Evolutionary conservation across 768 basidiomycete species (phyloP).

Genomic region (Auricularia sp.): DNA sequence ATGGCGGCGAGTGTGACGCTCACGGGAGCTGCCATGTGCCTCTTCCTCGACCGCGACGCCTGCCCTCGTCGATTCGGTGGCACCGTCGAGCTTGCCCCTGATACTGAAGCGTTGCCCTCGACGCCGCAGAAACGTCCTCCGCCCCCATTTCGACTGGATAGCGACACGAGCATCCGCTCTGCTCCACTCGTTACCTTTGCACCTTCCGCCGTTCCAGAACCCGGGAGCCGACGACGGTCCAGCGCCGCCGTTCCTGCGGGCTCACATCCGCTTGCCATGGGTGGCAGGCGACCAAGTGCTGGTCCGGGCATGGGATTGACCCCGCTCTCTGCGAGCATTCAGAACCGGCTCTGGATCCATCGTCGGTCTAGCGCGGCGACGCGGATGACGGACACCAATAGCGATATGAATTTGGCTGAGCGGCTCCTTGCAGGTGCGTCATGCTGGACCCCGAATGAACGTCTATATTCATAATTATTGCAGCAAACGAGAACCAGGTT

Average conservation of each 20-base stretch:
- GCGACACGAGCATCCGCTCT: neutral
- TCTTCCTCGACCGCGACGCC: constrained; percentile 89
- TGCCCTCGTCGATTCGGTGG: constrained; percentile 63
- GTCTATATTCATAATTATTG: constrained; percentile 25
- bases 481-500: constrained; percentile 92
- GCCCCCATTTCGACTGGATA: neutral
- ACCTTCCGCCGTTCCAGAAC: neutral
- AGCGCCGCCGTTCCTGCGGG: neutral
- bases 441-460: too few species aligned
- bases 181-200: neutral
- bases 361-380: neutral
- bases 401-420: constrained; percentile 77
- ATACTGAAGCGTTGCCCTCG: constrained; percentile 39
- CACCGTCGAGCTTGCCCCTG: constrained; percentile 68
- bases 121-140: neutral
- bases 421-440: constrained; percentile 30
- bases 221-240: neutral
- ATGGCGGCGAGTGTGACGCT: constrained; percentile 72
- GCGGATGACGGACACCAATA: constrained; percentile 5
- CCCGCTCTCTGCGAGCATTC: neutral
- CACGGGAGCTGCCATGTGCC: constrained; percentile 57
- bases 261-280: neutral
- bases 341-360: constrained; percentile 1
- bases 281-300: neutral
- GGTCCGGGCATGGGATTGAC: neutral